Evolutionary conservation across 805 yeast genomes (phyloP).

Genomic region (Blastobotrys mokoenaii): DNA sequence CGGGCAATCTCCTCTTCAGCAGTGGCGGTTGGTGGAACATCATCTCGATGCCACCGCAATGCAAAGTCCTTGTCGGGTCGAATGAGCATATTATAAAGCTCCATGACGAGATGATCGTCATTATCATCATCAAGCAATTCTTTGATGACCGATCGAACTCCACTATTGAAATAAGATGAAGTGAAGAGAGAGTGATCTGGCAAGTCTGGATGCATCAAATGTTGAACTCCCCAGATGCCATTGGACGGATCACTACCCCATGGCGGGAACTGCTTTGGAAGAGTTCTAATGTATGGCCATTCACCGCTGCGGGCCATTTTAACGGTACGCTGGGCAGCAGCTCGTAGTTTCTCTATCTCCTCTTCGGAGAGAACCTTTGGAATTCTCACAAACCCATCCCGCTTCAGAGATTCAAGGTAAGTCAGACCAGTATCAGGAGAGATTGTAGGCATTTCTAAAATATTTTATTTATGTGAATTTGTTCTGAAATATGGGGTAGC

Average conservation of each 20-base stretch:
- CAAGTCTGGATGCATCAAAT: conserved; percentile 40
- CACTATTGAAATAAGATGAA: conserved; percentile 3
- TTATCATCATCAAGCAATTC: conserved; percentile 32
- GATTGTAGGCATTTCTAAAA: background rate
- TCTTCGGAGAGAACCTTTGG: conserved; percentile 34
- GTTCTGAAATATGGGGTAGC: too few relatives aligned
- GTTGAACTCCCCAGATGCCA: conserved; percentile 46
- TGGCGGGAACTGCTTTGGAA: conserved; percentile 50
- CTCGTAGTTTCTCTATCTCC: conserved; percentile 28
- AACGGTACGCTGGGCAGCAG: conserved; percentile 33
- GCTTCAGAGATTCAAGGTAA: conserved; percentile 3
- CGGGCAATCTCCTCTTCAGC: conserved; percentile 38
- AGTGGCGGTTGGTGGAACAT: conserved; percentile 39
- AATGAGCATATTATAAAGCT: conserved; percentile 43
- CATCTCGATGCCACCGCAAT: conserved; percentile 48
- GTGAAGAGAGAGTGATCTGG: conserved; percentile 21
- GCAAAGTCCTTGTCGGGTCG: conserved; percentile 45
- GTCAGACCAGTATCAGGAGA: conserved; percentile 2
- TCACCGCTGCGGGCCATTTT: conserved; percentile 38
- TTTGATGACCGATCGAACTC: conserved; percentile 2
- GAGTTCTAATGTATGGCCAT: conserved; percentile 42
- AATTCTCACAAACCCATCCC: conserved; percentile 32
- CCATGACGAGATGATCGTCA: conserved; percentile 35
- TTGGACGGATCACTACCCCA: conserved; percentile 40
- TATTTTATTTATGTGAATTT: background rate